Evolutionary conservation across 306 rosid genomes (phyloP).

Genomic region (Sicyos baderoa): DNA sequence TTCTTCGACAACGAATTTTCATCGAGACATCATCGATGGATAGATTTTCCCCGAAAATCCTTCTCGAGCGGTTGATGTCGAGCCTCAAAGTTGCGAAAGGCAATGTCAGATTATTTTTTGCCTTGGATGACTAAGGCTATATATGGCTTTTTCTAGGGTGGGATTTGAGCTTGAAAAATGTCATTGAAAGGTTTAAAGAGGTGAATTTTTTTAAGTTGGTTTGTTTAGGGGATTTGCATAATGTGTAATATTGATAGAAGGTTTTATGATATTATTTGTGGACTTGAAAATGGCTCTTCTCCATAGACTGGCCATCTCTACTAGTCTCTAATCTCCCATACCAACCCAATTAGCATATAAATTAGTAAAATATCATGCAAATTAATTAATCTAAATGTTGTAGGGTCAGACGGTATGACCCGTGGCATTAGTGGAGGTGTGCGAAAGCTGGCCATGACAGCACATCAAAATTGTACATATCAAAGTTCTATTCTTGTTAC

Average conservation of each 20-base stretch:
- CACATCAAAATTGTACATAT: too few relatives aligned
- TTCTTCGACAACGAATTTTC: conserved; percentile 70
- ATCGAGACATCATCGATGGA: conserved; percentile 74
- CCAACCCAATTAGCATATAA: conserved; percentile 37
- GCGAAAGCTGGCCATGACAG: too few relatives aligned
- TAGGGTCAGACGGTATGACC: too few relatives aligned
- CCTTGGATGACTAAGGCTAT: conserved; percentile 72
- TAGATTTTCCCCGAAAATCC: conserved; percentile 69
- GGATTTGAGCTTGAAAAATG: conserved; percentile 48
- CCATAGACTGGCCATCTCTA: conserved; percentile 30
- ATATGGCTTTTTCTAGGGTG: conserved; percentile 80
- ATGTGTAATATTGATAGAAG: conserved; percentile 2
- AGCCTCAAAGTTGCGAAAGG: conserved; percentile 31
- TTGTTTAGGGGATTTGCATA: background rate
- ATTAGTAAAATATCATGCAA: background rate
- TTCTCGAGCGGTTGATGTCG: conserved; percentile 35
- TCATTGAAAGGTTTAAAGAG: conserved; percentile 65
- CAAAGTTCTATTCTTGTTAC: too few relatives aligned
- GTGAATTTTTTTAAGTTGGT: conserved; percentile 52
- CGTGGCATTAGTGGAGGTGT: too few relatives aligned
- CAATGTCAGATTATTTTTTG: conserved; percentile 30
- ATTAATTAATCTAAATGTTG: too few relatives aligned
- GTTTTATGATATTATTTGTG: conserved; percentile 21
- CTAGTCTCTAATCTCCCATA: conserved; percentile 81
- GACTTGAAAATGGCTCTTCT: conserved; percentile 51